phyloP scores from a whole-genome alignment of 768 basidiomycete species.

The Candolleomyces eurysporus region DNA sequence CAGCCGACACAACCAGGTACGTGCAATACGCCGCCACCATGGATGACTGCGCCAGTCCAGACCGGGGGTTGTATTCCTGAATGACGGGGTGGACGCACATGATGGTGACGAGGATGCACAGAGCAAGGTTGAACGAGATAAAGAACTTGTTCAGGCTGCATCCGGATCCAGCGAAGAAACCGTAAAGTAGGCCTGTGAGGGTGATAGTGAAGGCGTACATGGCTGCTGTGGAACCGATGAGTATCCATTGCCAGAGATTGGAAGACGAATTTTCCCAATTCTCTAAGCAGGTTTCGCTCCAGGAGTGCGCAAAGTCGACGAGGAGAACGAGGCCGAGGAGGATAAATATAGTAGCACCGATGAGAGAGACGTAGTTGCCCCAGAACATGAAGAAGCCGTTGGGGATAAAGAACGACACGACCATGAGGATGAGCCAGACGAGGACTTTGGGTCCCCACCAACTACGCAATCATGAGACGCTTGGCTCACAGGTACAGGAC shows the following conservation, averaged over 20 bases:
- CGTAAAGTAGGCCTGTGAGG: constrained; percentile 86
- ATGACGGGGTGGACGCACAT: constrained; percentile 81
- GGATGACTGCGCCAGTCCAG: constrained; percentile 90
- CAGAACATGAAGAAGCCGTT: constrained; percentile 98
- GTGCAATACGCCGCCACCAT: constrained; percentile 99
- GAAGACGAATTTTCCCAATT: constrained; percentile 89
- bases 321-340: constrained; percentile 95
- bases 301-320: constrained; percentile 97
- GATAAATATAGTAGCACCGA: constrained; percentile 94
- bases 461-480: constrained; percentile 35
- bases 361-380: constrained; percentile 89
- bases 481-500: constrained; percentile 1
- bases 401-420: constrained; percentile 89
- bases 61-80: constrained; percentile 91
- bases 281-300: constrained; percentile 95
- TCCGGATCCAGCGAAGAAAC: constrained; percentile 83
- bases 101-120: constrained; percentile 77
- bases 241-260: constrained; percentile 93
- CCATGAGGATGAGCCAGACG: constrained; percentile 80
- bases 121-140: constrained; percentile 89
- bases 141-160: constrained; percentile 96
- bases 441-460: constrained; percentile 99
- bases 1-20: constrained; percentile 90
- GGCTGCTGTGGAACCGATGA: constrained; percentile 87
- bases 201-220: constrained; percentile 85